A percentile compares a stretch with the other conserved stretches of the same genome.
phyloP scores from a whole-genome alignment of 768 basidiomycete species.

The Tulasnella sp. region DNA sequence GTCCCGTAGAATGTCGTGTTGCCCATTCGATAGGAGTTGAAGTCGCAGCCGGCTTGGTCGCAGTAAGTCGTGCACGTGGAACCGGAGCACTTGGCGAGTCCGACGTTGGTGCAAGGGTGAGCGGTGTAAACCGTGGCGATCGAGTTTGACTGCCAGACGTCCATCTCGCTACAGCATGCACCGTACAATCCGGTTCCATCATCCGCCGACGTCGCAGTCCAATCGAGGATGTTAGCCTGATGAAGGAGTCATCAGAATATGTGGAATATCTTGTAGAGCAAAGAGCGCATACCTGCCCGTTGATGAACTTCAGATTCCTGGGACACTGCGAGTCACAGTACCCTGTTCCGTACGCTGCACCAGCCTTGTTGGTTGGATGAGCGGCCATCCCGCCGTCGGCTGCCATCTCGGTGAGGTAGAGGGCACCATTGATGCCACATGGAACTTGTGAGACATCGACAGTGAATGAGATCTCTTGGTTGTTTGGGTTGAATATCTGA shows the following conservation, averaged over 20 bases:
- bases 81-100: background rate
- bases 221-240: constrained; percentile 18
- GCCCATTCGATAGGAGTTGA: constrained; percentile 5
- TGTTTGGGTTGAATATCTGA: constrained; percentile 40
- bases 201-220: background rate
- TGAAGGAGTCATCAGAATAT: constrained; percentile 24
- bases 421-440: constrained; percentile 50
- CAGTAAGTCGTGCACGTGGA: background rate
- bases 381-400: constrained; percentile 43
- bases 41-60: constrained; percentile 11
- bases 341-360: constrained; percentile 51
- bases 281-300: constrained; percentile 35
- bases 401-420: constrained; percentile 54
- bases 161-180: constrained; percentile 6
- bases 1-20: constrained; percentile 6
- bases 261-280: background rate
- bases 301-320: constrained; percentile 48
- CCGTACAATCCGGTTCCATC: background rate
- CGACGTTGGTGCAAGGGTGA: background rate
- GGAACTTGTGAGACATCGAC: constrained; percentile 48
- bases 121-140: background rate
- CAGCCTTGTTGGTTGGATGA: constrained; percentile 44
- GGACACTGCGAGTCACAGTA: constrained; percentile 58
- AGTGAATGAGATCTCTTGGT: constrained; percentile 51
- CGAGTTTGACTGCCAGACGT: constrained; percentile 2